A percentile compares a stretch with the other conserved stretches of the same genome.
phyloP scores from a whole-genome alignment of 768 basidiomycete species.

The Rhizopogon roseolus region DNA sequence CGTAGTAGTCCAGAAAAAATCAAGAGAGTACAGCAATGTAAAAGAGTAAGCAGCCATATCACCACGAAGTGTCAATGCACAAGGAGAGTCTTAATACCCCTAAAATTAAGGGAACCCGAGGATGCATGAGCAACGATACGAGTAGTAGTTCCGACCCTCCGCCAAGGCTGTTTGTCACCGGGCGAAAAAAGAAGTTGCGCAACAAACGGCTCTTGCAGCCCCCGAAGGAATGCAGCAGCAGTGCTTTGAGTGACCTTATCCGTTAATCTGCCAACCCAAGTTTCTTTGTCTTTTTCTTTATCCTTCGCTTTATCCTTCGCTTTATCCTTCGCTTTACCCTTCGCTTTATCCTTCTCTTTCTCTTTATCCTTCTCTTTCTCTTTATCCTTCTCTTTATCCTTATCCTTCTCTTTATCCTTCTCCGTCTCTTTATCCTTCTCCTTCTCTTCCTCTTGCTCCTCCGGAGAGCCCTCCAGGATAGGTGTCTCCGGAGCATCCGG shows the following conservation, averaged over 20 bases:
- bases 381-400: too few species aligned
- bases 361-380: neutral
- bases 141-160: neutral
- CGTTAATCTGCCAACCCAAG: neutral
- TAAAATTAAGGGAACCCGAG: neutral
- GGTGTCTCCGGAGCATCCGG: neutral
- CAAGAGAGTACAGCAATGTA: neutral
- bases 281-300: neutral
- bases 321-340: too few species aligned
- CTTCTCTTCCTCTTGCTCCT: neutral
- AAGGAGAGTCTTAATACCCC: neutral
- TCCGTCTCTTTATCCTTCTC: neutral
- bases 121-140: neutral
- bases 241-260: neutral
- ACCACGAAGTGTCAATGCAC: neutral
- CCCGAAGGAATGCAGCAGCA: neutral
- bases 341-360: too few species aligned
- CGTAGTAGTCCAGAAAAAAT: too few species aligned
- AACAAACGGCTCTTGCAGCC: conserved; percentile 2
- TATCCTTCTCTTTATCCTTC: neutral
- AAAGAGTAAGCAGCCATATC: neutral
- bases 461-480: neutral
- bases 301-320: too few species aligned
- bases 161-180: neutral
- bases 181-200: neutral